Evolutionary conservation across 129 eudicot species (phyloP).

Genomic region (Artemisia annua): DNA sequence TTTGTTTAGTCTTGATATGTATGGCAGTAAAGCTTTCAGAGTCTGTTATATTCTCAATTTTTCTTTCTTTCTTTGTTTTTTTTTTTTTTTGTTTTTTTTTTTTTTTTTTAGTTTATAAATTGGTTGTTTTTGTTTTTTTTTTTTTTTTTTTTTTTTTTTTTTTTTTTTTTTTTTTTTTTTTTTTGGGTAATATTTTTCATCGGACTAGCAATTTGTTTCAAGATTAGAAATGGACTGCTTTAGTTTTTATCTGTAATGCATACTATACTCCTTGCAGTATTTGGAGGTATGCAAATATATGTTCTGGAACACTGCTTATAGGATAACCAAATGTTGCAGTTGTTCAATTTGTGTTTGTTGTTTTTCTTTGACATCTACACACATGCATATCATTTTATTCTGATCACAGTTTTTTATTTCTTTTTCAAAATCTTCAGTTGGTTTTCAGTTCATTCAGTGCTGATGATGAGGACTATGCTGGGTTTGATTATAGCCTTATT

Average conservation of each 20-base stretch:
- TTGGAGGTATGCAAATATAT: neutral
- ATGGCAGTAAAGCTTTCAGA: neutral
- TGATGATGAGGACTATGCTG: constrained; percentile 94
- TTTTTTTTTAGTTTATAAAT: no score
- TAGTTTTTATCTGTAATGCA: no score
- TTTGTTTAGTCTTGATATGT: neutral
- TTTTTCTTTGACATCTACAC: constrained; percentile 7
- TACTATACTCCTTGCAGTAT: constrained; percentile 1
- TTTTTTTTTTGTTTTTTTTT: no score
- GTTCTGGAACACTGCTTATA: constrained; percentile 14
- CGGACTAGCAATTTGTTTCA: neutral
- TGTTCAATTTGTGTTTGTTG: constrained; percentile 2
- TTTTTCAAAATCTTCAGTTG: constrained; percentile 56
- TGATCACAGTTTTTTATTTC: neutral
- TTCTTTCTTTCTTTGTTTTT: no score
- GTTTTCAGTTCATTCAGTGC: constrained; percentile 70
- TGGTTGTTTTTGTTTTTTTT: no score
- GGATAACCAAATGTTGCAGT: neutral
- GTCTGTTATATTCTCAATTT: neutral
- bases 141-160: no score
- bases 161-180: no score
- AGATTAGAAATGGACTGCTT: neutral
- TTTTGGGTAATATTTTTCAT: no score
- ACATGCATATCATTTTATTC: neutral
- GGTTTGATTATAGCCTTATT: constrained; percentile 80